phyloP scores from a whole-genome alignment of 192 early-diverging fungal genomes.

The Haplosporangium gracile region DNA sequence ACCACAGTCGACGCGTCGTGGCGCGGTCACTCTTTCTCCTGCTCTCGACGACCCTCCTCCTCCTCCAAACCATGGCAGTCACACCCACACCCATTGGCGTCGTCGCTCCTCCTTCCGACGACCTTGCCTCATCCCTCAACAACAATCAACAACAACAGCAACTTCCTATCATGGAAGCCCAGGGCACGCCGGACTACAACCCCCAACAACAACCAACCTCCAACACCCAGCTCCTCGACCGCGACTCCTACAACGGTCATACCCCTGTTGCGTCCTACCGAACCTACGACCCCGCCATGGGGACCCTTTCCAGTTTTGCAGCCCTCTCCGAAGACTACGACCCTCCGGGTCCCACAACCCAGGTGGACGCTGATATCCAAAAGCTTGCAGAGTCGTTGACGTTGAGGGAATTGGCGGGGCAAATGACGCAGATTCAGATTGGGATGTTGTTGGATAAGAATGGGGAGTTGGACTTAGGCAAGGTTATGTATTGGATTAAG shows the following conservation, averaged over 20 bases:
- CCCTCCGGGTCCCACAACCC: conserved; percentile 5
- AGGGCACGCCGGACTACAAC: conserved; percentile 9
- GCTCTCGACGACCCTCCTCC: background rate
- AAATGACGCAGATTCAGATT: conserved; percentile 77
- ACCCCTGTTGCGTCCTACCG: conserved; percentile 18
- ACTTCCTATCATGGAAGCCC: background rate
- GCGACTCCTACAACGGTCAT: conserved; percentile 15
- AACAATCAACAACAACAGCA: background rate
- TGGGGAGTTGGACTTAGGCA: conserved; percentile 64
- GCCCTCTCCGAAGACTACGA: background rate
- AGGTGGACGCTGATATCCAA: conserved; percentile 65
- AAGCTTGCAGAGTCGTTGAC: conserved; percentile 60
- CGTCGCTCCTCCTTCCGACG: background rate
- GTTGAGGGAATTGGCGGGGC: conserved; percentile 70
- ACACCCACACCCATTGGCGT: background rate
- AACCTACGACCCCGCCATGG: background rate
- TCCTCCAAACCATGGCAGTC: background rate
- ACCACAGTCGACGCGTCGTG: background rate
- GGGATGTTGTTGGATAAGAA: conserved; percentile 66
- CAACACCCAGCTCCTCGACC: conserved; percentile 26
- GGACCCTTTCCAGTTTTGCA: background rate
- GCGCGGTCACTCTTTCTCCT: background rate
- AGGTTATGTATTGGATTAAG: conserved; percentile 67
- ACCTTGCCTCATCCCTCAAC: background rate
- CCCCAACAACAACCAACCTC: conserved; percentile 31